Evolutionary conservation across 2,329 filamentous ascomycete species (phyloP), one percentile per base, ranked within the genome.

Genomic region (Aspergillus novoparasiticus): DNA sequence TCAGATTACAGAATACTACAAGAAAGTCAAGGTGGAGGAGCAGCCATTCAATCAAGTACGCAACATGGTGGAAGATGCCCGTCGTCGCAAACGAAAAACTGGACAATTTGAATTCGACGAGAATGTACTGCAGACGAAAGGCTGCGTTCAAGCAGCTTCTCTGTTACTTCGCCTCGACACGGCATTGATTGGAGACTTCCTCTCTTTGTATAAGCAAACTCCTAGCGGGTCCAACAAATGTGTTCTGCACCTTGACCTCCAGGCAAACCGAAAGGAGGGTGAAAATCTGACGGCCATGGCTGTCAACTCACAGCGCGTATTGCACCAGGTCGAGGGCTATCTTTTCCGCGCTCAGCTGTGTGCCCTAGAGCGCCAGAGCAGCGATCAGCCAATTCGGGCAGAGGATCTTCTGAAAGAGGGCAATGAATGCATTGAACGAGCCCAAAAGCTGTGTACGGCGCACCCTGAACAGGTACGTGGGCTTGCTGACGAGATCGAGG

Each of bases 161-260:
- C 74, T 88, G 2, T 70, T 81, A 2, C 68, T 87, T 2, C 80
- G 81, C 12, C 84, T 83, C 64, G 83, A 87, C 50, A 68, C 83
- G 0, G 56, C 76, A 3, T 75, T 86, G 11, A 64, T 87, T 1
- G 72, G 76, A 0, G 83, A 86, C 66, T 74, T 83, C 30, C 60
- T 82, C 26, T 65, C 64, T 26, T 63, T 76, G 30, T 66, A 64
- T 39, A 60, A 64, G 36, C 41, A 66, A 11, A 64, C 14, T 57
- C 58, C 23, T 14, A 3, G 0, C 55, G 64, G 28, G 23, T 63
- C 32, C 2, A 59, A n/a, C 59, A 62, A 77, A 51, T 51, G 28
- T 21, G 28, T 30, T 32, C 19, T 51, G 1, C 48, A 34, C 8
- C 26, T 51, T 51, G 28, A 51, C 19, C 28, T 51, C 16, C 61